Evolutionary conservation across 352 stramenopile genomes (phyloP), one percentile per base, ranked within the genome.

Genomic region (Globisporangium ultimum): DNA sequence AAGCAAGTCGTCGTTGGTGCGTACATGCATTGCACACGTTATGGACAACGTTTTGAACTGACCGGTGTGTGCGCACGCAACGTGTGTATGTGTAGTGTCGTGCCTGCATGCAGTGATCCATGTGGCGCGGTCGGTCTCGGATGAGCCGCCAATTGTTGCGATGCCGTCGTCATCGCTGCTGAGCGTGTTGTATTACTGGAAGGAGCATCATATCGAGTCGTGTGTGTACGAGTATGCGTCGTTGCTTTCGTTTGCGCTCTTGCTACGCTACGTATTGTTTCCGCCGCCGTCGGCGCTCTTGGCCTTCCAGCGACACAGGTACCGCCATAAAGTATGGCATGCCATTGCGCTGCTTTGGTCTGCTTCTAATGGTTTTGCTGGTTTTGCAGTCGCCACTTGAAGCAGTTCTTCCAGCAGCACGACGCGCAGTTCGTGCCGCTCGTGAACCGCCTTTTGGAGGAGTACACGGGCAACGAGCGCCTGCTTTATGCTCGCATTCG

Each of bases 381-480:
- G 6, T 12, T 11, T n/a, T 22, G n/a, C 57, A 78, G 65, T 34
- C 57, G 59, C 46, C 67, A 75, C 40, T 62, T 88, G 41, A 63
- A 68, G 38, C 24, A 20, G 6, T 88, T 86, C 63, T 88, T 86
- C 48, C 15, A 62, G 34, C 56, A 69, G 36, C 68, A 88, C 60
- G 75, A 88, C 58, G 63, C 41, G 36, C 65, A 74, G 57, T 82
- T 77, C 56, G 54, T 78, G 11, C 47, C 52, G 38, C 61, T 79
- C 24, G 71, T 78, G 1, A 66, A 84, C 24, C 50, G 57, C 11
- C 43, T 87, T 43, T 53, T 85, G 22, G 67, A 77, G 28, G 74
- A 84, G 49, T 84, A 84, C 62, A 62, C 67, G 5, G 78, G 78
- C 32, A 78, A 88, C 58, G 78, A 88, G 48, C 64, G 68, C 0